phyloP scores from a whole-genome alignment of 768 basidiomycete genomes.

The Dioszegia crocea region DNA sequence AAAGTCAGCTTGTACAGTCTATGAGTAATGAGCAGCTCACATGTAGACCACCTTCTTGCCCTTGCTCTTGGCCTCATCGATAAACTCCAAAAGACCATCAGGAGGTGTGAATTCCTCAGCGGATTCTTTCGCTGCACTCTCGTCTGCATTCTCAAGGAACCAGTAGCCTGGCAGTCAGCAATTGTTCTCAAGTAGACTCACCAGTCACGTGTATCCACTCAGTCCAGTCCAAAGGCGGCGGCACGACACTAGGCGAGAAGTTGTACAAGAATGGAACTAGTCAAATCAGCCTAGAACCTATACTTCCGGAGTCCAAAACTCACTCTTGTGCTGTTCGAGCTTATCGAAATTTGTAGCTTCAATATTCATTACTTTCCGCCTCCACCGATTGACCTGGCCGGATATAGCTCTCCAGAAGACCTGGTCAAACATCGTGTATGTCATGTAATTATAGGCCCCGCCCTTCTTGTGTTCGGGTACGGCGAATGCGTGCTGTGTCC shows the following conservation, averaged over 20 bases:
- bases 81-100: conserved; percentile 70
- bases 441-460: conserved; percentile 97
- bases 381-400: conserved; percentile 92
- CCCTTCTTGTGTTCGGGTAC: conserved; percentile 98
- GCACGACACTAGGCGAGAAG: conserved; percentile 84
- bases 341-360: conserved; percentile 81
- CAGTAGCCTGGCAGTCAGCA: conserved; percentile 68
- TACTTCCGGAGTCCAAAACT: neutral
- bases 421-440: conserved; percentile 83
- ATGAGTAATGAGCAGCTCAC: conserved; percentile 15
- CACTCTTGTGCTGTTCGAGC: conserved; percentile 84
- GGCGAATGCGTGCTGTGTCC: conserved; percentile 75
- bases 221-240: conserved; percentile 94
- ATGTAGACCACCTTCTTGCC: conserved; percentile 94
- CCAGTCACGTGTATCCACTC: conserved; percentile 76
- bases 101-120: conserved; percentile 74
- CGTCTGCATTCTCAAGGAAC: conserved; percentile 91
- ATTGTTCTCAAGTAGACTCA: neutral
- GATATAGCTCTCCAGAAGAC: conserved; percentile 89
- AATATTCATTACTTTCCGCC: conserved; percentile 69
- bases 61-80: conserved; percentile 66
- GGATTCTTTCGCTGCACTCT: conserved; percentile 61
- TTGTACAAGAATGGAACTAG: conserved; percentile 91
- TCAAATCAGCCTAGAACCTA: neutral
- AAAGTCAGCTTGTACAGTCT: neutral